Evolutionary conservation across 345 rosid species (phyloP).

Genomic region (Gossypium raimondii): DNA sequence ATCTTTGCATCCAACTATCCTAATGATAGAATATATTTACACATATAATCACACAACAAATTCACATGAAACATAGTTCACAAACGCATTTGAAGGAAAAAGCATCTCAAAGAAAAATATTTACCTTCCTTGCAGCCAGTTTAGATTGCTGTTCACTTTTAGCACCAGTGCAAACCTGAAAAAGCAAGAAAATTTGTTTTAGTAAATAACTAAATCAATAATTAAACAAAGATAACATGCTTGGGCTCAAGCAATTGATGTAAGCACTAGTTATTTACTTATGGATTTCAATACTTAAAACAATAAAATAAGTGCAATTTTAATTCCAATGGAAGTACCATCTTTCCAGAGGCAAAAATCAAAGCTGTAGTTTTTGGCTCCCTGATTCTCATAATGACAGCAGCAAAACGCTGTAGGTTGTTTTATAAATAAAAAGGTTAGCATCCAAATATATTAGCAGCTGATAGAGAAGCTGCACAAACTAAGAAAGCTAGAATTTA

Average conservation of each 20-base stretch:
- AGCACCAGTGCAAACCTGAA: conserved; percentile 77
- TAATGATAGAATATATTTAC: conserved; percentile 2
- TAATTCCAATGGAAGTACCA: conserved; percentile 41
- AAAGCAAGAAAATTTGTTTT: not conserved
- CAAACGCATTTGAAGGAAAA: no score
- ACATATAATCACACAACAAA: no score
- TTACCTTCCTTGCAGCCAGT: conserved; percentile 72
- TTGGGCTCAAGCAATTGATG: not conserved
- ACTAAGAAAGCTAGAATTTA: not conserved
- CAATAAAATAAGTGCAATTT: not conserved
- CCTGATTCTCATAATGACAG: conserved; percentile 80
- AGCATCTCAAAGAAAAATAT: not conserved
- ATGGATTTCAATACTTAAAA: not conserved
- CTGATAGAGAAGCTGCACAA: not conserved
- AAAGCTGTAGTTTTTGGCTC: conserved; percentile 79
- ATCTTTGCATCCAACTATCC: not conserved
- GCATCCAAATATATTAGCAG: not conserved
- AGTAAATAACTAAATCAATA: not conserved
- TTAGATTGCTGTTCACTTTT: conserved; percentile 74
- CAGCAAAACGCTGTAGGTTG: conserved; percentile 69
- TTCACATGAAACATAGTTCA: no score
- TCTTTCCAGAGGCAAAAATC: conserved; percentile 81
- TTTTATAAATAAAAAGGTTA: not conserved
- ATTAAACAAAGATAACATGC: no score
- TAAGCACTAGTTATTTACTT: not conserved